Evolutionary conservation across 352 stramenopile genomes (phyloP).

Genomic region (Aphanomyces invadans): DNA sequence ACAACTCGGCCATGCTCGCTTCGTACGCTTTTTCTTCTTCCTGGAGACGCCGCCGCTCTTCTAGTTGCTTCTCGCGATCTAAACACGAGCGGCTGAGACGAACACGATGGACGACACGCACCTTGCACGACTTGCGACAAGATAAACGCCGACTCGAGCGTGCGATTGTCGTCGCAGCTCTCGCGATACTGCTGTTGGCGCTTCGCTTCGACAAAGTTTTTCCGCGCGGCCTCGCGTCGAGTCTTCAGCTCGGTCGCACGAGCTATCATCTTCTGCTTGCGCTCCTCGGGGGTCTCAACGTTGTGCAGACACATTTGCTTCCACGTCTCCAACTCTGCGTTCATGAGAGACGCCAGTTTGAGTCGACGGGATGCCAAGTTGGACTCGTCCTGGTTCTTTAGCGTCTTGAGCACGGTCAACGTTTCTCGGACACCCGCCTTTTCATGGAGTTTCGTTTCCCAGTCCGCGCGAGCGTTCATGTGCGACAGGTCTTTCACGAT

Average conservation of each 20-base stretch:
- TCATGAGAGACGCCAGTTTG: constrained; percentile 65
- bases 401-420: constrained; percentile 33
- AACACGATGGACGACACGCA: constrained; percentile 27
- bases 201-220: constrained; percentile 64
- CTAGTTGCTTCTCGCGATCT: constrained; percentile 52
- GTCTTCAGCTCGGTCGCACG: constrained; percentile 63
- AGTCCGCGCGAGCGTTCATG: constrained; percentile 55
- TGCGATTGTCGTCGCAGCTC: constrained; percentile 19
- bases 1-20: constrained; percentile 55
- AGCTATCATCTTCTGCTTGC: constrained; percentile 81
- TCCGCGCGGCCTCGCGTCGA: constrained; percentile 48
- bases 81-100: constrained; percentile 37
- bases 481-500: constrained; percentile 44
- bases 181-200: constrained; percentile 65
- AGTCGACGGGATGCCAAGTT: constrained; percentile 54
- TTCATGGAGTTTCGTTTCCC: constrained; percentile 52
- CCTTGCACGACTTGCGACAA: constrained; percentile 38
- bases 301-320: constrained; percentile 53
- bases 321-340: constrained; percentile 69
- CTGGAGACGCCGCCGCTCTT: constrained; percentile 36
- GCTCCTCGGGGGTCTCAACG: constrained; percentile 66
- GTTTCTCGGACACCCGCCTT: constrained; percentile 47
- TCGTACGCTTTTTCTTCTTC: constrained; percentile 54
- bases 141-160: constrained; percentile 1
- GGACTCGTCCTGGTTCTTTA: constrained; percentile 74